These are phyloP conservation scores for Coniochaeta pulveracea DNA, from an alignment of 2,329 filamentous ascomycete genomes.

Conservation along the genomic window DNA sequence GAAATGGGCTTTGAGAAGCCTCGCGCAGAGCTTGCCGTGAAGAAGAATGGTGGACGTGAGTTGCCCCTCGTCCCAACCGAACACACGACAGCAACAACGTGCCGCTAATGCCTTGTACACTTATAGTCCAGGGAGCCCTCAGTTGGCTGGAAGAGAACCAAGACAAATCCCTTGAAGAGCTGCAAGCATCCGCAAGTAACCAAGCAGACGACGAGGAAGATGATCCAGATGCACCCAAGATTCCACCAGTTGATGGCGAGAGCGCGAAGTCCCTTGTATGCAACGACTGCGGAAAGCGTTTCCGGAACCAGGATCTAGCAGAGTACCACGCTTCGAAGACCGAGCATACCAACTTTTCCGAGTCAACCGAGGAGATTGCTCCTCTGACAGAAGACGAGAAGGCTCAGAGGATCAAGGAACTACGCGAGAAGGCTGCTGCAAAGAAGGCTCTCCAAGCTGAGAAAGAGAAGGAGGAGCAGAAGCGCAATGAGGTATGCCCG, in stretches of 20 bases:
- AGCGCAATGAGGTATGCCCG: conserved; percentile 74
- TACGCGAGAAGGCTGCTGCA: conserved; percentile 58
- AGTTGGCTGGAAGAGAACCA: conserved; percentile 93
- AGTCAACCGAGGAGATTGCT: conserved; percentile 86
- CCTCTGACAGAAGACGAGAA: conserved; percentile 90
- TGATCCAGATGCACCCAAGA: conserved; percentile 32
- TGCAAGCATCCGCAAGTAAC: conserved; percentile 36
- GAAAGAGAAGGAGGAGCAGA: conserved; percentile 69
- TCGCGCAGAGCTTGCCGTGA: conserved; percentile 71
- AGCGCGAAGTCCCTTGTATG: conserved; percentile 75
- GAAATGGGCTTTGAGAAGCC: conserved; percentile 77
- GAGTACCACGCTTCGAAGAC: conserved; percentile 88
- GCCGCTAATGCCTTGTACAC: background rate
- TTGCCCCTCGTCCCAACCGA: background rate
- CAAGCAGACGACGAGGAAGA: conserved; percentile 19
- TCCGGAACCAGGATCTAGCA: conserved; percentile 69
- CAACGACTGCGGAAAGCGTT: conserved; percentile 90
- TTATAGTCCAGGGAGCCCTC: conserved; percentile 70
- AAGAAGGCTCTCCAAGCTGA: conserved; percentile 60
- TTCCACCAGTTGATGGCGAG: conserved; percentile 57
- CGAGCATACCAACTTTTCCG: conserved; percentile 81
- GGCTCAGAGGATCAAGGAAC: conserved; percentile 63
- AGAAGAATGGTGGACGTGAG: conserved; percentile 71
- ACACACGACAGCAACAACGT: too few species aligned
- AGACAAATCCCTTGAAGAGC: conserved; percentile 75